A percentile compares a stretch with the other conserved stretches of the same genome.
Conservation (phyloP, 257 asterid species). For the Nicotiana otophora region DNA sequence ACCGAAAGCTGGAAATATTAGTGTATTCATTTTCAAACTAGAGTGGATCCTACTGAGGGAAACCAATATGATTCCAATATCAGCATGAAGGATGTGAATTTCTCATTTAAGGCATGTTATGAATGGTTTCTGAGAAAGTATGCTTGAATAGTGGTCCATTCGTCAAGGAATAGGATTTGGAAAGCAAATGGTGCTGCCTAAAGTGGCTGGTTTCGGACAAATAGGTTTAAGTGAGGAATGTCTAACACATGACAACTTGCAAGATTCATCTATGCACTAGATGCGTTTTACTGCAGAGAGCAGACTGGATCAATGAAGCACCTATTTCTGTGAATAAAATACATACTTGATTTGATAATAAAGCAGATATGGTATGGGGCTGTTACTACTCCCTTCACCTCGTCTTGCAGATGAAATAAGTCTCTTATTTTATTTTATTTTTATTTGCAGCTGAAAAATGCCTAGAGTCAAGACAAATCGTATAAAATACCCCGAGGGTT, state of each 20-base stretch:
- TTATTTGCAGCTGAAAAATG: slow-evolving; percentile 32
- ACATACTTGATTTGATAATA: neutral
- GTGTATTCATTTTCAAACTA: neutral
- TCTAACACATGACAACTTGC: neutral
- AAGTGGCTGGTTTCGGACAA: neutral
- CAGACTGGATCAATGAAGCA: neutral
- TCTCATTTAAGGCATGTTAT: neutral
- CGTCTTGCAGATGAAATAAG: neutral
- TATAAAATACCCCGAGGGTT: slow-evolving; percentile 73
- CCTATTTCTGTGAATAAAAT: neutral
- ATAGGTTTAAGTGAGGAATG: neutral
- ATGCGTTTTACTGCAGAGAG: neutral
- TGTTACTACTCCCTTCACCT: neutral
- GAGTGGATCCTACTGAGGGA: neutral
- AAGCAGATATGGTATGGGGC: neutral
- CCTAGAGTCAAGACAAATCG: slow-evolving; percentile 88
- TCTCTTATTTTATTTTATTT: neutral
- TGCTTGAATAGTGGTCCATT: neutral
- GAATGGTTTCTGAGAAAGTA: neutral
- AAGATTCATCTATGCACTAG: neutral
- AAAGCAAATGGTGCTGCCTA: neutral
- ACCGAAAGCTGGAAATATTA: neutral
- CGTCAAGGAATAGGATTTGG: neutral
- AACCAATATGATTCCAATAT: neutral
- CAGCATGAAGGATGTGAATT: neutral